A percentile compares a stretch with the other conserved stretches of the same genome.
Evolutionary conservation across 2,329 filamentous ascomycete genomes (phyloP).

Genomic region (Fusarium pseudoanthophilum): DNA sequence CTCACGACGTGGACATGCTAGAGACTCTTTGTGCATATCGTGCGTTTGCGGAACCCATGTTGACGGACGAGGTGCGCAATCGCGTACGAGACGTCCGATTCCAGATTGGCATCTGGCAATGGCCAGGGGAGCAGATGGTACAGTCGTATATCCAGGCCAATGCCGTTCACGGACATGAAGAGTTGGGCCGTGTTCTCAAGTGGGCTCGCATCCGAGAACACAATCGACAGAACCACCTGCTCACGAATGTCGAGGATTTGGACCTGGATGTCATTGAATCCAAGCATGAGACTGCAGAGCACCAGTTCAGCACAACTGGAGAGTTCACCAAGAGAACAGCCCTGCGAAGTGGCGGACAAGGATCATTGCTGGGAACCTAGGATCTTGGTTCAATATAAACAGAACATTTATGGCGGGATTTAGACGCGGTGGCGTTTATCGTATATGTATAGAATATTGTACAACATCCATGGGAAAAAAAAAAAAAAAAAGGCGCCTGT

Average conservation of each 20-base stretch:
- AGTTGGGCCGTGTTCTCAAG: slow-evolving; percentile 42
- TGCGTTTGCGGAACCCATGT: slow-evolving; percentile 57
- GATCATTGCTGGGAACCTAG: slow-evolving; percentile 1
- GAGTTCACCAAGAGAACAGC: slow-evolving; percentile 5
- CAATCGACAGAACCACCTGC: slow-evolving; percentile 4
- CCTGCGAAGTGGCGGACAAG: not conserved
- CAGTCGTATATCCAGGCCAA: slow-evolving; percentile 47
- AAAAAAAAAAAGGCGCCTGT: not conserved
- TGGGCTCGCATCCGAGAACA: slow-evolving; percentile 30
- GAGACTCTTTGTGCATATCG: slow-evolving; percentile 60
- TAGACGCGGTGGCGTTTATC: slow-evolving; percentile 37
- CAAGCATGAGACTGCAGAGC: slow-evolving; percentile 2
- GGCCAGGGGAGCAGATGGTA: slow-evolving; percentile 54
- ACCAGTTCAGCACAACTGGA: not conserved
- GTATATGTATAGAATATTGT: slow-evolving; percentile 24
- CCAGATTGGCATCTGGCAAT: slow-evolving; percentile 45
- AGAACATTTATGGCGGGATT: slow-evolving; percentile 18
- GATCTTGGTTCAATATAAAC: not conserved
- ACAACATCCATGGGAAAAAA: not conserved
- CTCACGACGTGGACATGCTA: slow-evolving; percentile 48
- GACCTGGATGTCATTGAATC: slow-evolving; percentile 1
- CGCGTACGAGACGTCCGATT: slow-evolving; percentile 47
- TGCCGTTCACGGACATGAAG: slow-evolving; percentile 39
- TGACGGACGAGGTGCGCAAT: slow-evolving; percentile 48
- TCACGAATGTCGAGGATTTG: slow-evolving; percentile 9